Base-by-base conservation (phyloP, 495 filamentous ascomycete species). In the Coniosporium apollinis region DNA sequence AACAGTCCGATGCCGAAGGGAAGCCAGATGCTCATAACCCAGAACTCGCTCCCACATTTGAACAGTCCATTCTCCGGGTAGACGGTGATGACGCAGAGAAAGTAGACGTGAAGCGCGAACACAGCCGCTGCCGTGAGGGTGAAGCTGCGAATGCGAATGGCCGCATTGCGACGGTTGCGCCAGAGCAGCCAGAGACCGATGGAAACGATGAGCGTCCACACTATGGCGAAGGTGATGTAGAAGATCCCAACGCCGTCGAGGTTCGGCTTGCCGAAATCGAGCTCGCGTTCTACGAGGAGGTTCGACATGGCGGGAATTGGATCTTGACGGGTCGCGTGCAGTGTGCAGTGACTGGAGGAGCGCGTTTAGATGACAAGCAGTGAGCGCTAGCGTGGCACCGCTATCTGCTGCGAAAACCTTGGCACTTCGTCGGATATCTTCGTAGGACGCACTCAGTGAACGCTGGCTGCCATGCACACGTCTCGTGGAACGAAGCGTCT, bases 1-100 rank as follows among this genome's bases (percentile, higher is more conserved):
- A 82, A 83, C 2, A 80, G 53, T 13, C 71, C 76, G 42, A 82
- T 67, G 19, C 79, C 78, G 18, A 72, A 64, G 3, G 79, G 79
- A 20, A 82, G 59, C 50, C 69, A 76, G 28, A 72, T 64, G 33
- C 73, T 66, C 79, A 84, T 84, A 48, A 81, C 62, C 75, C 77
- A 84, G 54, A 66, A 84, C 47, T 79, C 65, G 13, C 55, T 47
- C 19, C 57, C 56, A 30, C 71, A 74, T 0, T 72, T 69, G 36
- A 74, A 66, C 5, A 65, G 43, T 2, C 70, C 55, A 9, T 79
- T 79, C 16, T 71, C 42, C 19, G 70, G 64, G 44, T 70, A 73
- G 8, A 66, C 71, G 20, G 76, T 59, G 42, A 81, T 64, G 28
- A 71, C 63, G 9, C 66, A 52, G 26, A 65, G 44, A 47, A 67